These are phyloP conservation scores for Tylopilus felleus DNA, from an alignment of 768 basidiomycete genomes.

Conservation along the genomic window DNA sequence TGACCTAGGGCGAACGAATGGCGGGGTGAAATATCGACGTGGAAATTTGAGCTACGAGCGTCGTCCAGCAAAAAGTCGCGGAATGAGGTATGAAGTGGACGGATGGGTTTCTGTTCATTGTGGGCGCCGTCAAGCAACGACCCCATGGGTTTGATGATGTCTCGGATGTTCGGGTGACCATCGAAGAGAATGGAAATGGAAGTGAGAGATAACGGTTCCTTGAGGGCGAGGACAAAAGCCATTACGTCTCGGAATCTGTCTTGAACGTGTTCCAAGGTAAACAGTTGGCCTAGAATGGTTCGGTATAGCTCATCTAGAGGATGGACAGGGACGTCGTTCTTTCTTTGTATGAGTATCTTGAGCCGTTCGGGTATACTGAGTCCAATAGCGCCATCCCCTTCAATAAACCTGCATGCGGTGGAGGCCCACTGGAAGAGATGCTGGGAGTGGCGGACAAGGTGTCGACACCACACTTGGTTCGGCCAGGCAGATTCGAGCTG, in stretches of 20 bases:
- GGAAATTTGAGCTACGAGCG: constrained; percentile 22
- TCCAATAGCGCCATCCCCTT: constrained; percentile 17
- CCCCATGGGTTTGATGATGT: constrained; percentile 19
- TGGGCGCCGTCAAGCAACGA: constrained; percentile 22
- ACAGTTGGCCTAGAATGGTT: constrained; percentile 18
- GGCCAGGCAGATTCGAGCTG: constrained; percentile 19
- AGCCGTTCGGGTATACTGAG: constrained; percentile 12
- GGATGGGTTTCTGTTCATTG: constrained; percentile 20
- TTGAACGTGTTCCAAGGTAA: constrained; percentile 2
- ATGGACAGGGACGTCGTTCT: background rate
- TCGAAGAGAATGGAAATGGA: constrained; percentile 15
- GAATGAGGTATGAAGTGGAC: constrained; percentile 35
- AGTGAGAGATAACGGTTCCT: constrained; percentile 17
- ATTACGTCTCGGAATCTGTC: constrained; percentile 20
- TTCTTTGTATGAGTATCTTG: constrained; percentile 6
- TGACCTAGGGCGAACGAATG: constrained; percentile 23
- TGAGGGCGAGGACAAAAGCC: constrained; percentile 16
- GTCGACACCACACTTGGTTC: constrained; percentile 19
- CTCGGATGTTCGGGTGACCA: constrained; percentile 3
- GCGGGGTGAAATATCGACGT: constrained; percentile 8
- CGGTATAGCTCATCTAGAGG: constrained; percentile 20
- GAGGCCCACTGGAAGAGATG: constrained; percentile 35
- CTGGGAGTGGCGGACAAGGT: constrained; percentile 24
- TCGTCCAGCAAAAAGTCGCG: constrained; percentile 31
- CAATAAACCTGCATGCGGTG: constrained; percentile 28